Percentiles rank a stretch among this genome's conserved stretches.
Conservation (phyloP, 2,329 filamentous ascomycete species). For the Xylariaceae sp. region DNA sequence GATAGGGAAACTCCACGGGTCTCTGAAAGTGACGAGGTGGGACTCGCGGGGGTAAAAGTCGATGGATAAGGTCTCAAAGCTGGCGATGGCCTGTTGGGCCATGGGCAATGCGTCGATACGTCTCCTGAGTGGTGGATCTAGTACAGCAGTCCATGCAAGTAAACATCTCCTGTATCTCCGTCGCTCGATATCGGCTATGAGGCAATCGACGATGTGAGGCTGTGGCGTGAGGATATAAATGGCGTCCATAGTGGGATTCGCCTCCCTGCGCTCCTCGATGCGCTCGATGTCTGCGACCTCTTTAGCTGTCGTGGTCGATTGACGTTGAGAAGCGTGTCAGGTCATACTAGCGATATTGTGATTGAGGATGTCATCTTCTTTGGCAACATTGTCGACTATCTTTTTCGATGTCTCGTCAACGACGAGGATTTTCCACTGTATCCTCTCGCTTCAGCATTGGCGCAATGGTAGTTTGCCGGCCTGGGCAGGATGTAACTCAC, state of each 20-base stretch:
- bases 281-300: constrained; percentile 75
- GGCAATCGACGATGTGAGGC: constrained; percentile 85
- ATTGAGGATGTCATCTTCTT: constrained; percentile 95
- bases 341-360: constrained; percentile 88
- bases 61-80: constrained; percentile 78
- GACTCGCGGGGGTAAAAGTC: constrained; percentile 91
- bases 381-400: constrained; percentile 85
- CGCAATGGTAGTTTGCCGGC: neutral
- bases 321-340: constrained; percentile 10
- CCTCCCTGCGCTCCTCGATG: constrained; percentile 81
- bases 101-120: constrained; percentile 70
- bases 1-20: constrained; percentile 93
- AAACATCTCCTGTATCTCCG: constrained; percentile 76
- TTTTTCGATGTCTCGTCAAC: constrained; percentile 81
- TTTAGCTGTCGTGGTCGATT: constrained; percentile 26
- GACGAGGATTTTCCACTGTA: constrained; percentile 93
- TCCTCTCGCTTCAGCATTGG: neutral
- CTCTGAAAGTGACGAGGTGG: constrained; percentile 84
- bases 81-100: constrained; percentile 71
- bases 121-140: constrained; percentile 67
- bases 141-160: constrained; percentile 79
- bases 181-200: constrained; percentile 88
- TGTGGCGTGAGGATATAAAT: constrained; percentile 88
- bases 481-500: constrained; percentile 49
- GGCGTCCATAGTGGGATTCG: constrained; percentile 88